Percentiles rank a stretch among this genome's conserved stretches.
Evolutionary conservation across 2,329 filamentous ascomycete genomes (phyloP).

Genomic region (Rachicladosporium sp.): DNA sequence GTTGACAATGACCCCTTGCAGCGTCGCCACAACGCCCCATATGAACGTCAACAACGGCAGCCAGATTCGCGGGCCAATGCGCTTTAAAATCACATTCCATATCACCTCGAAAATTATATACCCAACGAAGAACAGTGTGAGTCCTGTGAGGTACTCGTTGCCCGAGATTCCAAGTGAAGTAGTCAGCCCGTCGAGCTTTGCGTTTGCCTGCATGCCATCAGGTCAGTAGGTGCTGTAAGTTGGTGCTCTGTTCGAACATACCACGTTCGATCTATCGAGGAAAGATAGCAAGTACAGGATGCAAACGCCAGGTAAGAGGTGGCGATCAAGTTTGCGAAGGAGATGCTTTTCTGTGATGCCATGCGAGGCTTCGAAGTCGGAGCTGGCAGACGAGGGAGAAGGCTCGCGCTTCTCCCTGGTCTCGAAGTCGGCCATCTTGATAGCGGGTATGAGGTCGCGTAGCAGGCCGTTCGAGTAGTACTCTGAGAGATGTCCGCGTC

Average conservation of each 20-base stretch:
- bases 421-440: no score
- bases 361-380: constrained; percentile 9
- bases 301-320: constrained; percentile 30
- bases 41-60: constrained; percentile 19
- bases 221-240: no score
- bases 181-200: constrained; percentile 26
- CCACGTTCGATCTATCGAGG: constrained; percentile 2
- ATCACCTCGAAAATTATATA: constrained; percentile 26
- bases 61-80: constrained; percentile 26
- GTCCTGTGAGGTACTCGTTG: constrained; percentile 43
- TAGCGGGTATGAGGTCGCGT: background rate
- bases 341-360: constrained; percentile 44
- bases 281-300: background rate
- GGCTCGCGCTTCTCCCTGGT: background rate
- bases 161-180: constrained; percentile 30
- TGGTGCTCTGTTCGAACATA: no score
- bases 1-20: constrained; percentile 20
- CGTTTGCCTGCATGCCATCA: constrained; percentile 28
- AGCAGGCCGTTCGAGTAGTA: no score
- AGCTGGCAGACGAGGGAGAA: background rate
- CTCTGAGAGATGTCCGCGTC: no score
- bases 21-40: constrained; percentile 20
- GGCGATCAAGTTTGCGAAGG: constrained; percentile 41
- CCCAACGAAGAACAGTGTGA: constrained; percentile 26
- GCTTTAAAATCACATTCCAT: constrained; percentile 27